These are phyloP conservation scores for Coemansia reversa DNA, from an alignment of 192 early-diverging fungal species.

Conservation along the genomic window DNA sequence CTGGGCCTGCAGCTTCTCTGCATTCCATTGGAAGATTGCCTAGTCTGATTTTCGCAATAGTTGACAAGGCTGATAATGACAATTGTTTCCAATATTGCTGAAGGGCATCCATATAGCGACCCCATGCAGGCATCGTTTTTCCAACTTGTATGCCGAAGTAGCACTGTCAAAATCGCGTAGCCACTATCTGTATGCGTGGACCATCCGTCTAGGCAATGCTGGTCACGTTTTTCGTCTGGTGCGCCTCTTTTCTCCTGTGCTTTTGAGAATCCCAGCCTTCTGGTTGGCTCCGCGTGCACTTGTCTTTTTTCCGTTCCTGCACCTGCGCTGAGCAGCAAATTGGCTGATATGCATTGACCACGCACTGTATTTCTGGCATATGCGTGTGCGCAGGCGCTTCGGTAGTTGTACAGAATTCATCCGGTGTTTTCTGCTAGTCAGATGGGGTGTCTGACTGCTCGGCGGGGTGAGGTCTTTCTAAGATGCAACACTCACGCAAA, in stretches of 20 bases:
- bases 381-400: neutral
- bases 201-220: neutral
- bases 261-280: slow-evolving; percentile 6
- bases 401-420: neutral
- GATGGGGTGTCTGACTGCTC: neutral
- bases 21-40: neutral
- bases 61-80: neutral
- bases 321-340: slow-evolving; percentile 15
- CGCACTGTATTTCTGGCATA: neutral
- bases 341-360: slow-evolving; percentile 15
- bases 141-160: neutral
- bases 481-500: neutral
- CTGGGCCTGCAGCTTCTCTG: neutral
- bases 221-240: slow-evolving; percentile 7
- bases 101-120: too few relatives aligned
- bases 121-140: too few relatives aligned
- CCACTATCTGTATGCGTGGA: neutral
- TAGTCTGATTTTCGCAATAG: neutral
- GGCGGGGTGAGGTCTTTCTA: neutral
- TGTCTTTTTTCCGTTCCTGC: slow-evolving; percentile 4
- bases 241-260: neutral
- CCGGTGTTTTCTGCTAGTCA: neutral
- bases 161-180: neutral
- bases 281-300: slow-evolving; percentile 14
- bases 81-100: neutral